Evolutionary conservation across 2,329 filamentous ascomycete genomes (phyloP), one percentile per base, ranked within the genome.

Genomic region (Aspergillus brasiliensis): DNA sequence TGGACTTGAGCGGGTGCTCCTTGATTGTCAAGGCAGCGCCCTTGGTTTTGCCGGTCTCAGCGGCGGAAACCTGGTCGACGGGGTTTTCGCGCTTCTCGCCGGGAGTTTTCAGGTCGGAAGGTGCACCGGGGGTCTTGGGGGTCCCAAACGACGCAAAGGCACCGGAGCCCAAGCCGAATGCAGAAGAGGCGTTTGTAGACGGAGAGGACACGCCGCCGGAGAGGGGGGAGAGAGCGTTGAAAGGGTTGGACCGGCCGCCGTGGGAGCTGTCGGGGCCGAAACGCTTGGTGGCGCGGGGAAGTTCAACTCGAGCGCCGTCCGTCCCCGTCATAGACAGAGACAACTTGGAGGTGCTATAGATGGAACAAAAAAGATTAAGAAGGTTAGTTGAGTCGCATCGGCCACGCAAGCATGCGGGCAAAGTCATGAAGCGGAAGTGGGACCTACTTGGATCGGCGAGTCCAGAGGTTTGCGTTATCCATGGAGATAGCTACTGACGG

Each of bases 71-170:
- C 58, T 73, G 68, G 52, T 78, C 77, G 53, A 77, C 67, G 52
- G 83, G 83, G 72, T 81, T 83, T 60, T 86, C 82, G 67, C 84
- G 84, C 77, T 88, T 91, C 69, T 92, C 88, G 19, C 78, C 78
- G 3, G 81, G 81, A n/a, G 80, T 78, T 66, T 86, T 86, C 66
- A 89, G 84, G 67, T 97, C 93, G 76, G 96, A 91, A 13, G 89
- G 87, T 65, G 91, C 89, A 53, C 89, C 91, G 8, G 90, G 85
- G 49, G 91, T 88, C 82, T 97, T 98, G 55, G 92, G 91, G 2
- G 92, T 93, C 81, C 94, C 93, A 76, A 96, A 96, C n/a, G 93
- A 96, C 40, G 94, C 94, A 76, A 99, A 99, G 57, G 95, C 95
- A 68, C 95, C 95, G 17, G 92, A 96, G 42, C 95, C 95, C 62